Percentiles rank a stretch among this genome's conserved stretches.
phyloP scores from a whole-genome alignment of 2,329 filamentous ascomycete species.

The Mollisiaceae sp. region DNA sequence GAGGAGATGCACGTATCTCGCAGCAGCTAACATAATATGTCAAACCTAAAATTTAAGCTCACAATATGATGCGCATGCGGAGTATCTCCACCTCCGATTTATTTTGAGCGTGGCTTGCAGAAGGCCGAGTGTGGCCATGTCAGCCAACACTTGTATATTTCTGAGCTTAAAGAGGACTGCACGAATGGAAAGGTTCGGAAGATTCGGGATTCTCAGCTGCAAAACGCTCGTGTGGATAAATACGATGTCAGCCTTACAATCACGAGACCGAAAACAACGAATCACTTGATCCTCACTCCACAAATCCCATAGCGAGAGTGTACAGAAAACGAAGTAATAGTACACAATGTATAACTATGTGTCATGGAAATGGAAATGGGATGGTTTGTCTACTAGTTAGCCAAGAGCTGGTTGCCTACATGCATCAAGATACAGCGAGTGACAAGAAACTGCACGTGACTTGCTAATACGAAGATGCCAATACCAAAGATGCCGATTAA shows the following conservation, averaged over 20 bases:
- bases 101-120: not conserved
- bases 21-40: not conserved
- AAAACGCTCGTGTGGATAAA: not conserved
- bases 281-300: conserved; percentile 10
- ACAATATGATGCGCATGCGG: conserved; percentile 3
- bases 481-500: not conserved
- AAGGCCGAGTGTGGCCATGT: not conserved
- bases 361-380: not conserved
- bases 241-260: conserved; percentile 9
- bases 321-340: not conserved
- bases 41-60: conserved; percentile 11
- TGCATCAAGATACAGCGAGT: not conserved
- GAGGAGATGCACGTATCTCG: not conserved
- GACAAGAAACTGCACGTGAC: not conserved
- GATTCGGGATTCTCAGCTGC: not conserved
- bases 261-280: conserved; percentile 2
- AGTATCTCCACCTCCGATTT: not conserved
- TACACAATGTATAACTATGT: conserved; percentile 1
- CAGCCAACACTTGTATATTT: not conserved
- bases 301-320: not conserved
- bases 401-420: not conserved
- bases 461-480: not conserved
- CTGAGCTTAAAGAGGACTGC: not conserved
- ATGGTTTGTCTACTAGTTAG: not conserved
- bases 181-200: not conserved